phyloP scores from a whole-genome alignment of 2,329 filamentous ascomycete genomes.

The Monosporascus sp. region DNA sequence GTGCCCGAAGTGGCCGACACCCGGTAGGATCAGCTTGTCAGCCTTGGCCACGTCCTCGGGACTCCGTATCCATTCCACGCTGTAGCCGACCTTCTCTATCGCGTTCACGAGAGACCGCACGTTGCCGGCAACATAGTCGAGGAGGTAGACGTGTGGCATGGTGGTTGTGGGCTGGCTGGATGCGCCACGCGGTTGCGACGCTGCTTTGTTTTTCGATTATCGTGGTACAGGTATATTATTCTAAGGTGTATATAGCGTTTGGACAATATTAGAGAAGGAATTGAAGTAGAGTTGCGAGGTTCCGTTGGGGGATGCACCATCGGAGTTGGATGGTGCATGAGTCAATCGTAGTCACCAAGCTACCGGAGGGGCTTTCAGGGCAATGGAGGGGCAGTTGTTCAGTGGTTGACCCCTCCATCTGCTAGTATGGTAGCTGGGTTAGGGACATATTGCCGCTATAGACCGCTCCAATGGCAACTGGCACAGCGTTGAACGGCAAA shows the following conservation, averaged over 20 bases:
- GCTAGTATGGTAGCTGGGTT: neutral
- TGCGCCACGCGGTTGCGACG: neutral
- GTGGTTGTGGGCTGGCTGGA: conserved; percentile 16
- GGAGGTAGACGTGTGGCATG: conserved; percentile 73
- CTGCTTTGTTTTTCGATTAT: neutral
- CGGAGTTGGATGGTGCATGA: conserved; percentile 15
- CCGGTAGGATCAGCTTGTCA: conserved; percentile 92
- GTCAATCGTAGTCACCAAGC: conserved; percentile 10
- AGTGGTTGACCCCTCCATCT: neutral
- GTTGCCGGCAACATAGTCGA: conserved; percentile 93
- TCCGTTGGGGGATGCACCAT: neutral
- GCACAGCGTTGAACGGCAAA: conserved; percentile 14
- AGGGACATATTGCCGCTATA: conserved; percentile 15
- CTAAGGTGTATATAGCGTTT: no score
- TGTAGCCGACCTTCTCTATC: conserved; percentile 90
- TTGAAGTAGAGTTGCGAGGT: neutral
- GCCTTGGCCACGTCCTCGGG: conserved; percentile 81
- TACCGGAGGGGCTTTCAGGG: neutral
- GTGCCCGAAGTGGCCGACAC: conserved; percentile 96
- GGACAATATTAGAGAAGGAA: no score
- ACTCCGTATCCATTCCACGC: conserved; percentile 84
- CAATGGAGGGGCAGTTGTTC: conserved; percentile 15
- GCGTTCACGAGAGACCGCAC: conserved; percentile 94
- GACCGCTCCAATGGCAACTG: conserved; percentile 13
- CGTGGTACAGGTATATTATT: neutral